Evolutionary conservation across 805 yeast genomes (phyloP).

Genomic region (Limtongozyma cylindracea): DNA sequence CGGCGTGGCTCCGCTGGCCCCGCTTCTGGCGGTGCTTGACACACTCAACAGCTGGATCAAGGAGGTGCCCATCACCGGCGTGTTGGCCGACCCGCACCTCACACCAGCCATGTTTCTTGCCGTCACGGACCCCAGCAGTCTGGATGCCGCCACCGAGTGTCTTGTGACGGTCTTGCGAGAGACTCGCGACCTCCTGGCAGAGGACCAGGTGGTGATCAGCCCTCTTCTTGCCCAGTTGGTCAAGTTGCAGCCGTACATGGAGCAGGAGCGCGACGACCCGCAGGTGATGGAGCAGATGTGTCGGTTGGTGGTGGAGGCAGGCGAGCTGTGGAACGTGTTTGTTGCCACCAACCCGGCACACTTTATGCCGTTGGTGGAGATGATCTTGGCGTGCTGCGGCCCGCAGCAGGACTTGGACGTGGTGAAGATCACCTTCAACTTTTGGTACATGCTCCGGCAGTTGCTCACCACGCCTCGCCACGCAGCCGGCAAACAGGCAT

Average conservation of each 20-base stretch:
- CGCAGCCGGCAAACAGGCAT: conserved; percentile 20
- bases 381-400: conserved; percentile 43
- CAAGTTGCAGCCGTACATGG: conserved; percentile 20
- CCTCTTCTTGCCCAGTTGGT: conserved; percentile 49
- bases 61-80: conserved; percentile 54
- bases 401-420: conserved; percentile 70
- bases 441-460: conserved; percentile 72
- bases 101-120: conserved; percentile 42
- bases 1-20: too few relatives aligned
- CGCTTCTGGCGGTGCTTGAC: conserved; percentile 24
- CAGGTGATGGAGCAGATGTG: conserved; percentile 48
- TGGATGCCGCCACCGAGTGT: conserved; percentile 74
- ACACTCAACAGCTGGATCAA: conserved; percentile 79
- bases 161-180: conserved; percentile 61
- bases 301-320: conserved; percentile 71
- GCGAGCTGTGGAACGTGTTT: conserved; percentile 84
- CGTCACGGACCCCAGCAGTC: conserved; percentile 35
- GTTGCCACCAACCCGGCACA: conserved; percentile 47
- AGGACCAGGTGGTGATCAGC: conserved; percentile 30
- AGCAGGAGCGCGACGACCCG: conserved; percentile 18
- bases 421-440: conserved; percentile 73
- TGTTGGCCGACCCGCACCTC: conserved; percentile 41
- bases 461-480: conserved; percentile 35
- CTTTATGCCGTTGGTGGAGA: conserved; percentile 50
- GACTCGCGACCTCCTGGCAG: conserved; percentile 59